Base-by-base conservation (phyloP, 306 rosid species). In the Fragaria iinumae region DNA sequence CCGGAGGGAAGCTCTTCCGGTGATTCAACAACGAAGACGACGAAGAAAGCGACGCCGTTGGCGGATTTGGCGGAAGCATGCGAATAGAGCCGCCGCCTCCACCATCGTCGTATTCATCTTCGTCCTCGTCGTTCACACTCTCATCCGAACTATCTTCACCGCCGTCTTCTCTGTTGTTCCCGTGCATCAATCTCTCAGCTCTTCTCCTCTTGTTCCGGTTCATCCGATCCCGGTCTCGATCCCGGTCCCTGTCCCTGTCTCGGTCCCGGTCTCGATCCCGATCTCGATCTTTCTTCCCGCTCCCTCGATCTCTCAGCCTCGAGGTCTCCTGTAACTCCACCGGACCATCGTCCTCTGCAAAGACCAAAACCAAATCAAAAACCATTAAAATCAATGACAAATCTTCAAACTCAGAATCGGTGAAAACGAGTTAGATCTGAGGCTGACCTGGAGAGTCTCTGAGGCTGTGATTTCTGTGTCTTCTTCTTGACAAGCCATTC, bases 401-500 rank as follows among this genome's bases (percentile, higher is more conserved):
- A 44, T 10, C 48, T 2, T 5, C 18, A 9, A 45, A 64, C n/a
- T 27, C 71, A 32, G 13, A 8, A 32, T 66, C 25, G 16, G 7
- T 36, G 4, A 14, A 29, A 17, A 71, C 38, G 23, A 11, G 8
- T 52, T 69, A 92, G 98, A 95, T 95, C 97, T 92, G 88, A 64
- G 85, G 44, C 17, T 65, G 72, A 96, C 98, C 99, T 80, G 99
- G 99, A 4, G 99, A 96, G 80, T 92, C 96, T 82, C 98, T 89
- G 77, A 89, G 93, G 80, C 90, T 86, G 80, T 84, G 83, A 85
- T 79, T 88, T 38, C 96, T 88, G 67, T 83, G 91, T 78, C 99
- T 84, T n/a, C 99, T 88, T 81, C 96, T 84, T 0, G 93, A 64
- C 76, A 93, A 69, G 32, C 93, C 91, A 83, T 93, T 93, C 20